Evolutionary conservation across 768 basidiomycete species (phyloP), one percentile per base, ranked within the genome.

Genomic region (Punctularia strigosozonata): DNA sequence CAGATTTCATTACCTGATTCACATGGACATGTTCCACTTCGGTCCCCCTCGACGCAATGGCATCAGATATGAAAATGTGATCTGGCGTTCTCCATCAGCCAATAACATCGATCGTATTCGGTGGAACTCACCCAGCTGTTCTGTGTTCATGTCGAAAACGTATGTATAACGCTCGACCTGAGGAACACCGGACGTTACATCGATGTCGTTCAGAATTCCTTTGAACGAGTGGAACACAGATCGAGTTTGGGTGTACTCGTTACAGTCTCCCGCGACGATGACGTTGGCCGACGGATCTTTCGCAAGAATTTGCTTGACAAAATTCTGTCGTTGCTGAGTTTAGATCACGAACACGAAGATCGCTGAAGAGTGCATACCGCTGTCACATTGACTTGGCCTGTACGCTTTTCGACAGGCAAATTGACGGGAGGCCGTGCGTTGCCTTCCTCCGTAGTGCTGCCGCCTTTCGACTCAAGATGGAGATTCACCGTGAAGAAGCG

Each of bases 371-470:
- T 1, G 56, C 68, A 49, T 47, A 77, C 75, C 4, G 75, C 63
- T 19, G 73, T 65, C 21, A 64, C 56, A 31, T 62, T 55, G 25
- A 71, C 69, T 50, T 80, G 77, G 6, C 48, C 58, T 12, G 62
- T 66, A 5, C 77, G 68, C 22, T 58, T 59, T 4, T 62, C 64
- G 17, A 72, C 56, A 6, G 64, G 65, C 2, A 59, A 62, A 46
- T 78, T 80, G 20, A 77, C 67, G 1, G 76, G 75, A 1, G 75
- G 69, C 5, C 75, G 66, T 0, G 72, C 67, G 41, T 77, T 63
- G 23, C 74, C 77, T 49, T 73, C 61, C 6, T 59, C 63, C 2
- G 71, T 70, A 22, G 67, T 67, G 44, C 72, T 72, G 7, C 71
- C 74, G 22, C 63, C 66, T 50, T 79, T 79, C 21, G 74, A 71